These are phyloP conservation scores for Monilinia aucupariae DNA, from an alignment of 2,329 filamentous ascomycete genomes.

Conservation along the genomic window DNA sequence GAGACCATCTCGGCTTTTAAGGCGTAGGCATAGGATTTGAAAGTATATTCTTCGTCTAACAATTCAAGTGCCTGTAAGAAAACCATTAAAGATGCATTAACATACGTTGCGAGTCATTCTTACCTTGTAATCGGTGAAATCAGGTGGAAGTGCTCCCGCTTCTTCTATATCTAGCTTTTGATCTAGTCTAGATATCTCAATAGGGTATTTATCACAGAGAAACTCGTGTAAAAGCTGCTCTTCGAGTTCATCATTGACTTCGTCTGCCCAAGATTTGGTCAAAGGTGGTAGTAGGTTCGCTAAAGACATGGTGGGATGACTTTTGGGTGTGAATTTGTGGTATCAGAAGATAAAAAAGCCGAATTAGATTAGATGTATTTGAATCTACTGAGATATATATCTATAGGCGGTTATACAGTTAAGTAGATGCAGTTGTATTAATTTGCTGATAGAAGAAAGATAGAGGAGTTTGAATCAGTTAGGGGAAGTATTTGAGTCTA, in stretches of 20 bases:
- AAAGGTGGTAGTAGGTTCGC: not conserved
- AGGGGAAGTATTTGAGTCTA: not conserved
- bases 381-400: not conserved
- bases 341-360: not conserved
- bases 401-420: not conserved
- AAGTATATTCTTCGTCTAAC: not conserved
- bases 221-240: not conserved
- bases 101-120: not conserved
- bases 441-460: not conserved
- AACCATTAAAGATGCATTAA: not conserved
- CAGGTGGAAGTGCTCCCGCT: not conserved
- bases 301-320: not conserved
- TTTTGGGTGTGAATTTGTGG: not conserved
- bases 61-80: not conserved
- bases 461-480: too few relatives aligned
- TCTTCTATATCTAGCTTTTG: not conserved
- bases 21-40: not conserved
- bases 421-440: not conserved
- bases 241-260: not conserved
- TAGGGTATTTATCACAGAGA: not conserved
- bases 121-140: conserved; percentile 6
- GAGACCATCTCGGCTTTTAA: not conserved
- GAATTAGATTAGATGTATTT: not conserved
- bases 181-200: not conserved
- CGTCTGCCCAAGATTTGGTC: conserved; percentile 3